phyloP scores from a whole-genome alignment of 192 early-diverging fungal genomes.

The Nowakowskiella sp. region DNA sequence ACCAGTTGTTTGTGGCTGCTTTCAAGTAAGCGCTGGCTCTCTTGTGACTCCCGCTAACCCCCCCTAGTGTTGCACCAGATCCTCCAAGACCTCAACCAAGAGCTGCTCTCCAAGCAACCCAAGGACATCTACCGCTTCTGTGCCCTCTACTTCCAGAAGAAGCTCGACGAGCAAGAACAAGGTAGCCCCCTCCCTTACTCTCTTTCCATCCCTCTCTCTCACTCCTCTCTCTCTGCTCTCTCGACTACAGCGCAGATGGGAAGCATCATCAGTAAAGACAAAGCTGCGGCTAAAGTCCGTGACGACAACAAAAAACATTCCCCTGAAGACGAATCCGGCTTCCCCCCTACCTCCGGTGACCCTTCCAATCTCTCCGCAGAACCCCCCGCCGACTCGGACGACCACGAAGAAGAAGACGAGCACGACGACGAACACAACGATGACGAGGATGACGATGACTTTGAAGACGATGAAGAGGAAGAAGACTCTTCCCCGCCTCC shows the following conservation, averaged over 20 bases:
- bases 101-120: slow-evolving; percentile 67
- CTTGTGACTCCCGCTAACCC: too few species aligned
- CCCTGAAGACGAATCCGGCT: slow-evolving; percentile 6
- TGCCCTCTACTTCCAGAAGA: slow-evolving; percentile 79
- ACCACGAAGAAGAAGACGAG: slow-evolving; percentile 38
- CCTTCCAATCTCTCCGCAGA: too few species aligned
- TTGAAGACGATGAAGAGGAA: slow-evolving; percentile 54
- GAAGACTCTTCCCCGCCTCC: slow-evolving; percentile 47
- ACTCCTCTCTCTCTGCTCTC: slow-evolving; percentile 20
- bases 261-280: neutral
- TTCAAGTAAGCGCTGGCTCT: too few species aligned
- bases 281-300: neutral
- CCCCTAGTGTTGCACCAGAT: slow-evolving; percentile 55
- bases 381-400: slow-evolving; percentile 13
- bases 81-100: slow-evolving; percentile 75
- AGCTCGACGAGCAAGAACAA: slow-evolving; percentile 63
- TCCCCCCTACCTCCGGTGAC: neutral
- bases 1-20: too few species aligned
- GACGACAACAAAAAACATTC: too few species aligned
- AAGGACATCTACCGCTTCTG: slow-evolving; percentile 89
- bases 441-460: slow-evolving; percentile 51
- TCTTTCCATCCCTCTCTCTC: slow-evolving; percentile 37
- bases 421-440: slow-evolving; percentile 33
- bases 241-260: too few species aligned
- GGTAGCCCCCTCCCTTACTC: slow-evolving; percentile 14